These are phyloP conservation scores for Mycena sanguinolenta DNA, from an alignment of 768 basidiomycete genomes.

Conservation along the genomic window DNA sequence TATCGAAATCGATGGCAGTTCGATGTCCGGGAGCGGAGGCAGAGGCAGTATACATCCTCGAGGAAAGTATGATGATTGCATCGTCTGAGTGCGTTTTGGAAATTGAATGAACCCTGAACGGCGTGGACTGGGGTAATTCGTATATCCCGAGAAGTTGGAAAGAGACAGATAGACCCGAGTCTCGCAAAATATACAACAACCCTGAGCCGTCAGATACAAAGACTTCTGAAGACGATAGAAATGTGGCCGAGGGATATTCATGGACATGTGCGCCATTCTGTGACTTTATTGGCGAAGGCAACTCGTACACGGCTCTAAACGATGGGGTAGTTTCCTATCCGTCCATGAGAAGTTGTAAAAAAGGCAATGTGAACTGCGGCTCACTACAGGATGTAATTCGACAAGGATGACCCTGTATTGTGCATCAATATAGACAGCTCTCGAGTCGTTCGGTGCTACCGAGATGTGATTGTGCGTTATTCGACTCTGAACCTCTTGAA, in stretches of 20 bases:
- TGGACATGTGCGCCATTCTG: conserved; percentile 56
- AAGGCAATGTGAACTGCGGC: conserved; percentile 39
- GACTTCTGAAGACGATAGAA: conserved; percentile 62
- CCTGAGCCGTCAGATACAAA: conserved; percentile 81
- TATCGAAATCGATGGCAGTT: conserved; percentile 65
- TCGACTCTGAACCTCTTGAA: conserved; percentile 86
- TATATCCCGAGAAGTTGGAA: conserved; percentile 67
- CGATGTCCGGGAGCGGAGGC: conserved; percentile 35
- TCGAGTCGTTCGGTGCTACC: conserved; percentile 57
- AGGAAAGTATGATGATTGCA: conserved; percentile 69
- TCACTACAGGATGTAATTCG: conserved; percentile 67
- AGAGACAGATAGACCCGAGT: conserved; percentile 50
- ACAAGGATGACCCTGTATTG: conserved; percentile 71
- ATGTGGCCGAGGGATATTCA: conserved; percentile 83
- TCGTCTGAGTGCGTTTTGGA: conserved; percentile 53
- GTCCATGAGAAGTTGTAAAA: not conserved
- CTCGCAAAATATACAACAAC: conserved; percentile 69
- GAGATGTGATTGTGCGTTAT: conserved; percentile 88
- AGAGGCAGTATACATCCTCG: conserved; percentile 57
- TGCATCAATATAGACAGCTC: conserved; percentile 78
- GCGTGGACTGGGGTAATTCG: conserved; percentile 59
- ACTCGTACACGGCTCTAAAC: conserved; percentile 69
- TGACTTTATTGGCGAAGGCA: conserved; percentile 67
- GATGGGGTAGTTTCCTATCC: conserved; percentile 64
- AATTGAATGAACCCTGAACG: conserved; percentile 59